Evolutionary conservation across 345 rosid genomes (phyloP), one percentile per base, ranked within the genome.

Genomic region (Citrus glauca): DNA sequence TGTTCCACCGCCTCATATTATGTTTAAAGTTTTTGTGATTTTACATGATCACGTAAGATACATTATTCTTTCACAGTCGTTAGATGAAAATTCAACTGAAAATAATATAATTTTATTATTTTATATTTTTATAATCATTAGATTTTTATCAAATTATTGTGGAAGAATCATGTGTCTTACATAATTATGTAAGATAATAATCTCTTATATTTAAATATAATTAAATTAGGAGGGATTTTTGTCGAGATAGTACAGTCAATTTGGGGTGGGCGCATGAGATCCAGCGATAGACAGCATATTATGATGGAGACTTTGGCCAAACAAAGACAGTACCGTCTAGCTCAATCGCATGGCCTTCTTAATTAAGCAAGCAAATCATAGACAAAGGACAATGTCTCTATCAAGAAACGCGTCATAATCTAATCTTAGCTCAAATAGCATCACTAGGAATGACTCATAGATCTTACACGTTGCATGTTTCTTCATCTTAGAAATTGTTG

Each of bases 401-500:
- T 79, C 81, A 66, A 24, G 11, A 66, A 9, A 74, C 32, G 50
- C 50, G 11, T 69, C 50, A 38, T 32, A 25, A 30, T 76, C 37
- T n/a, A 35, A 59, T 66, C 70, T 55, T 48, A 28, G 37, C 59
- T 79, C 48, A 25, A 73, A 57, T 53, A 32, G 8, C 17, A 20
- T 50, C 6, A 40, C 2, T 3, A 30, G 68, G 78, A 80, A 81
- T 83, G 89, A 79, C 74, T 81, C 73, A 50, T 13, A 73, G 30
- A 68, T 13, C 50, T 37, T 84, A 64, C 74, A 88, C 91, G 89
- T 86, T 75, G 88, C 90, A 35, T 42, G 57, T 57, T 35, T 86
- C 79, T 74, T 69, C 27, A 82, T 84, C 91, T 73, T 80, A 80
- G 27, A 82, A 83, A 48, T 66, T 32, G 8, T 32, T 30, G 33